Conservation (phyloP, 768 basidiomycete genomes). For the Amanita rubescens region DNA sequence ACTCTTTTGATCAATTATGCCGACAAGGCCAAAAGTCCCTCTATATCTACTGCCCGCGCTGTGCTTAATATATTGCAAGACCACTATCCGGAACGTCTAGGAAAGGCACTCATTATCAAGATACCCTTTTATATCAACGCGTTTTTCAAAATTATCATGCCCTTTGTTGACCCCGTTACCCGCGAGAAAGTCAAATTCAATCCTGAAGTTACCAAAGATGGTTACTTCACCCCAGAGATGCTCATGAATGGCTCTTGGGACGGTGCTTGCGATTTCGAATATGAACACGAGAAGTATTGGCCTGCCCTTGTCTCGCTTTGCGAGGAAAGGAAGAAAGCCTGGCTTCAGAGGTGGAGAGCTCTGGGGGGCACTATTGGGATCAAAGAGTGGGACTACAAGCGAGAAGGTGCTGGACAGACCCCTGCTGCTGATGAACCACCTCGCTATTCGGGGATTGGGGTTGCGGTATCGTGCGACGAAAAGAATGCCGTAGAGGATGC, state of each 20-base stretch:
- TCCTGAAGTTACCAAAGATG: slow-evolving; percentile 55
- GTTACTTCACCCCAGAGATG: slow-evolving; percentile 61
- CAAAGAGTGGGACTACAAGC: slow-evolving; percentile 76
- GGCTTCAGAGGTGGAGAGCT: slow-evolving; percentile 56
- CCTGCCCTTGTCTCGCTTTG: slow-evolving; percentile 49
- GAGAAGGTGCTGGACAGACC: neutral
- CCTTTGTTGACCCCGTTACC: slow-evolving; percentile 81
- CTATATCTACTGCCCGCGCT: slow-evolving; percentile 32
- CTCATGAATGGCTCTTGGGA: slow-evolving; percentile 68
- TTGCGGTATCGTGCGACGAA: slow-evolving; percentile 1
- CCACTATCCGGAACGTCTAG: slow-evolving; percentile 85
- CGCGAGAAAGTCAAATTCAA: slow-evolving; percentile 72
- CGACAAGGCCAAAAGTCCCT: slow-evolving; percentile 56
- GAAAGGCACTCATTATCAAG: slow-evolving; percentile 64
- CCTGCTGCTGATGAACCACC: neutral
- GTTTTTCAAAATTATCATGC: slow-evolving; percentile 72
- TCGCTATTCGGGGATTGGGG: neutral
- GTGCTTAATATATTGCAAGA: slow-evolving; percentile 65
- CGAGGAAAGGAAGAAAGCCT: slow-evolving; percentile 37
- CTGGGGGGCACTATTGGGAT: slow-evolving; percentile 65
- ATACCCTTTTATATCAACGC: slow-evolving; percentile 72
- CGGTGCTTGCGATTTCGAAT: slow-evolving; percentile 60
- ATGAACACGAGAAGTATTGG: slow-evolving; percentile 75
- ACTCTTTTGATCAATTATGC: slow-evolving; percentile 73
- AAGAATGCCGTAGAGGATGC: neutral